A percentile compares a stretch with the other conserved stretches of the same genome.
These are phyloP conservation scores for Bodo saltans DNA, from an alignment of 78 protist genomes.

Conservation along the genomic window DNA sequence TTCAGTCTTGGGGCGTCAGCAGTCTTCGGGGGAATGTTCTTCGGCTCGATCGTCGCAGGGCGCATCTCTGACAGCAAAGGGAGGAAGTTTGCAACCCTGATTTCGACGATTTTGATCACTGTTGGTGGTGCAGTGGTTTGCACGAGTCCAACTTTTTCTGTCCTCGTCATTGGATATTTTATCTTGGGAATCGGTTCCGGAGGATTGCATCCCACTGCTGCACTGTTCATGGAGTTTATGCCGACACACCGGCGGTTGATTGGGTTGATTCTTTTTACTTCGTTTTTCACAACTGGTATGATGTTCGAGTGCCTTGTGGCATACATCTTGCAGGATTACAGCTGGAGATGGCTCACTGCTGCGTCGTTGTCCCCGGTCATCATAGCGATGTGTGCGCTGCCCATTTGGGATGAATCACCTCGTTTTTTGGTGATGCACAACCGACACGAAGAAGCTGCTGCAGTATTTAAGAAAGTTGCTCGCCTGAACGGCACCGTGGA, in stretches of 20 bases:
- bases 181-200: background rate
- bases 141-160: background rate
- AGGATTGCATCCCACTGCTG: background rate
- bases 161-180: background rate
- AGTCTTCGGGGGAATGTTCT: no score
- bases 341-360: no score
- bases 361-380: no score
- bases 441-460: no score
- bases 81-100: background rate
- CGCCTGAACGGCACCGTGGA: no score
- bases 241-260: background rate
- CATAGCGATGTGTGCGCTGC: no score
- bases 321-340: no score
- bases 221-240: background rate
- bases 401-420: no score
- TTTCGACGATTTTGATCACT: background rate
- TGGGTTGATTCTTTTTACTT: background rate
- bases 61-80: background rate
- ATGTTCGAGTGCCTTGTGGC: background rate
- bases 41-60: background rate
- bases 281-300: background rate
- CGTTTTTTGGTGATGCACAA: no score
- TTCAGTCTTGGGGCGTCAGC: no score
- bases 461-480: no score
- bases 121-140: background rate